Percentiles rank a stretch among this genome's conserved stretches.
These are phyloP conservation scores for Steccherinum ochraceum DNA, from an alignment of 768 basidiomycete species.

Conservation along the genomic window DNA sequence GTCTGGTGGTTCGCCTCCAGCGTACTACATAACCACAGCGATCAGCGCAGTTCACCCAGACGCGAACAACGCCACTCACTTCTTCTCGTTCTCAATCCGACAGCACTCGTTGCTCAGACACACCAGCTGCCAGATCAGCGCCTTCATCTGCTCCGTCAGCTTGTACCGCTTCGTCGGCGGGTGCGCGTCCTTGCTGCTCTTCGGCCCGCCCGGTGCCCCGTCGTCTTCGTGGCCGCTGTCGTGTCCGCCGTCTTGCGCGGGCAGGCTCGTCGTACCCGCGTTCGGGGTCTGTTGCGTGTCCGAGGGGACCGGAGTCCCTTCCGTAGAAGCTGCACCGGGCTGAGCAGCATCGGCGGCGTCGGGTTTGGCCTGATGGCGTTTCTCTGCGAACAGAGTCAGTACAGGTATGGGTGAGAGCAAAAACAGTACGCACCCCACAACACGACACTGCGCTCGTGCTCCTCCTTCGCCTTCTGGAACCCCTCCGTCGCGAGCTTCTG, in stretches of 20 bases:
- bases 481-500: slow-evolving; percentile 53
- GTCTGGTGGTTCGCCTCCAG: slow-evolving; percentile 66
- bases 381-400: slow-evolving; percentile 32
- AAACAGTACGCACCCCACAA: slow-evolving; percentile 53
- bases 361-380: slow-evolving; percentile 31
- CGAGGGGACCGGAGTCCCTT: slow-evolving; percentile 25
- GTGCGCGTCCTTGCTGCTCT: slow-evolving; percentile 35
- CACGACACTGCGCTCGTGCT: slow-evolving; percentile 65
- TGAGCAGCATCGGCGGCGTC: slow-evolving; percentile 25
- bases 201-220: slow-evolving; percentile 28
- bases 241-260: slow-evolving; percentile 16
- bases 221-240: slow-evolving; percentile 16
- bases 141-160: slow-evolving; percentile 77
- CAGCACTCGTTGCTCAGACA: slow-evolving; percentile 80
- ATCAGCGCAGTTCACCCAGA: not conserved
- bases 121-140: slow-evolving; percentile 73
- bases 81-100: slow-evolving; percentile 60
- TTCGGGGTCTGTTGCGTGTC: slow-evolving; percentile 12
- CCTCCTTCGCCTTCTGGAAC: slow-evolving; percentile 64
- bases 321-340: slow-evolving; percentile 26
- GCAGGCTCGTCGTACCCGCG: slow-evolving; percentile 2
- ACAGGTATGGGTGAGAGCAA: not conserved
- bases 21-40: too few relatives aligned
- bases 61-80: slow-evolving; percentile 34
- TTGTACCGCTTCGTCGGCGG: slow-evolving; percentile 74